Base-by-base conservation (phyloP, 2,329 filamentous ascomycete species). In the Colletotrichum limetticola region DNA sequence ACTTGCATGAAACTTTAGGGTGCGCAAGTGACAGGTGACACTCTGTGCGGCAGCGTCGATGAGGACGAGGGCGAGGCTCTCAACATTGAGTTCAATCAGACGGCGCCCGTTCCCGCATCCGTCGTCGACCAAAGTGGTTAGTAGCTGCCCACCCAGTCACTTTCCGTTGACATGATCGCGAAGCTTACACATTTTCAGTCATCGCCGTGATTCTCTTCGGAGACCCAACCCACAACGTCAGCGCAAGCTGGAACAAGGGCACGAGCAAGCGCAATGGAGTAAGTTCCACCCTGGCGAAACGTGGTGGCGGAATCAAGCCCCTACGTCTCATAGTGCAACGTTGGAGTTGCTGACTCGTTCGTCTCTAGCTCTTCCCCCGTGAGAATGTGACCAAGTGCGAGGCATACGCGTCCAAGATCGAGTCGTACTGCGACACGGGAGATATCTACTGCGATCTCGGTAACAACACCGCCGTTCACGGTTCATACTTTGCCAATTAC, bases 341-440 rank as follows among this genome's bases (percentile, higher is more conserved):
- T 24, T 9, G 6, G 7, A 49, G 1, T 19, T 4, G 11, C 66
- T 69, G 65, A 67, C 68, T 56, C 30, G 42, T 19, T 4, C 1
- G 3, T 32, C 9, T 53, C 32, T 58, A 85, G 83, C 74, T 85
- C 64, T 84, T 85, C 71, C 60, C 74, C 42, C 83, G 84, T 55
- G 76, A 78, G n/a, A 77, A 83, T 68, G 75, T 78, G 56, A 78
- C 76, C 46, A 76, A 77, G 16, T 85, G 84, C 78, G 77, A 82
- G 72, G 75, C 78, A 46, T 83, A 83, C 75, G 76, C 77, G 66
- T 74, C 79, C 75, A 80, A 80, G 42, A 76, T 85, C 57, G 77
- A 80, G 57, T 84, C 83, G 4, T 85, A 81, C 77, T 85, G 84
- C 77, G 84, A 85, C 77, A 79, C 74, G 0, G 83, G 83, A 60